phyloP scores from a whole-genome alignment of 352 stramenopile species.

The Phytophthora sansomeana region DNA sequence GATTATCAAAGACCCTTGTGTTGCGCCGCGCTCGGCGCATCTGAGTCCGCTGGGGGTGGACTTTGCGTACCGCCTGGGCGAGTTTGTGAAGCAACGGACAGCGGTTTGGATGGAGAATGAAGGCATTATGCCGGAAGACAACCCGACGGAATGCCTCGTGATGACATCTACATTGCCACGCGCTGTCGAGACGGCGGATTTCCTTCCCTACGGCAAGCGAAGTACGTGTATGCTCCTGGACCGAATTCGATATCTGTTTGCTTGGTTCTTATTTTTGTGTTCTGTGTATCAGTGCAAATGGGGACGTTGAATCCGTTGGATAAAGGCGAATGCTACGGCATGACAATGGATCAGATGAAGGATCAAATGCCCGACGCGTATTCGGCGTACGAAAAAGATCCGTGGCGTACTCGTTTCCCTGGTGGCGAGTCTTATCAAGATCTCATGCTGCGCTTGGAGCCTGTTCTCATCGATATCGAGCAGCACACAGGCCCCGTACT shows the following conservation, averaged over 20 bases:
- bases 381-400: conserved; percentile 71
- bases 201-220: conserved; percentile 48
- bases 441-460: conserved; percentile 92
- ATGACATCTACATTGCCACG: conserved; percentile 87
- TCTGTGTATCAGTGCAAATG: conserved; percentile 63
- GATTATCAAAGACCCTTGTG: conserved; percentile 78
- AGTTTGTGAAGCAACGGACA: conserved; percentile 92
- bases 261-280: conserved; percentile 17
- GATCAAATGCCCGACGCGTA: conserved; percentile 73
- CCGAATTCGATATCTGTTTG: not conserved
- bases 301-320: conserved; percentile 85
- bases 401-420: conserved; percentile 84
- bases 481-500: conserved; percentile 86
- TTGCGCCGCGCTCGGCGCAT: conserved; percentile 73
- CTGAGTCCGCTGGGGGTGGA: conserved; percentile 92
- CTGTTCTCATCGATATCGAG: conserved; percentile 94
- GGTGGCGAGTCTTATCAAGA: conserved; percentile 95
- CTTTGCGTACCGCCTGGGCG: conserved; percentile 92
- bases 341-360: conserved; percentile 88
- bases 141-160: conserved; percentile 61
- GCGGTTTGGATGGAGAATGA: conserved; percentile 55
- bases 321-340: conserved; percentile 87
- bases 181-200: conserved; percentile 79
- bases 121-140: conserved; percentile 49
- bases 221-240: conserved; percentile 42